Evolutionary conservation across 495 filamentous ascomycete genomes (phyloP).

Genomic region (Penicillium lividum): DNA sequence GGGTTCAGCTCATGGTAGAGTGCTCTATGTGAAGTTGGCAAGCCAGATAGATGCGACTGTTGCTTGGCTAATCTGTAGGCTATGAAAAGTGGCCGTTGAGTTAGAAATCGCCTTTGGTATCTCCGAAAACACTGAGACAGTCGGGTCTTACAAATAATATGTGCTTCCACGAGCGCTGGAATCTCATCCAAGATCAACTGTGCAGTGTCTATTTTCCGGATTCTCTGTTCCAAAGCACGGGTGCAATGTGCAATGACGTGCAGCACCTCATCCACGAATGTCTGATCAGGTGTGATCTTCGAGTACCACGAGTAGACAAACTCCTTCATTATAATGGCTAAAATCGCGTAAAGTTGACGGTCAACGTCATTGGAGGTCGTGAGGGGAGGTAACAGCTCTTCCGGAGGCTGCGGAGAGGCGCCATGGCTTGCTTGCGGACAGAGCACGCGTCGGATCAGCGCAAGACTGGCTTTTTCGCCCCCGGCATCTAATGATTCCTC

Average conservation of each 20-base stretch:
- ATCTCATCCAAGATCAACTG: slow-evolving; percentile 85
- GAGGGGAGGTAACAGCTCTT: slow-evolving; percentile 84
- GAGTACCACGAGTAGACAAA: slow-evolving; percentile 91
- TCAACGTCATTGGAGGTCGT: slow-evolving; percentile 93
- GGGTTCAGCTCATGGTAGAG: slow-evolving; percentile 85
- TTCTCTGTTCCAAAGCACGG: slow-evolving; percentile 77
- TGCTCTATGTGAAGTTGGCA: slow-evolving; percentile 48
- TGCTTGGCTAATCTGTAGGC: slow-evolving; percentile 58
- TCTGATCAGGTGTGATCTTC: slow-evolving; percentile 86
- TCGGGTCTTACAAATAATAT: slow-evolving; percentile 69
- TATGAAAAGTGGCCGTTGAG: slow-evolving; percentile 16
- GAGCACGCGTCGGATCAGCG: slow-evolving; percentile 66
- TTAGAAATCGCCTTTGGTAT: slow-evolving; percentile 12
- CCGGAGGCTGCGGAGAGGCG: slow-evolving; percentile 55
- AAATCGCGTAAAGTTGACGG: slow-evolving; percentile 84
- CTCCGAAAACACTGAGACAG: slow-evolving; percentile 9
- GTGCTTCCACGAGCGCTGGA: slow-evolving; percentile 75
- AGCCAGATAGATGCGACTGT: slow-evolving; percentile 46
- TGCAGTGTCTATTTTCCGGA: slow-evolving; percentile 80
- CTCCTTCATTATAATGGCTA: slow-evolving; percentile 84
- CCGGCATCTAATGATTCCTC: slow-evolving; percentile 39
- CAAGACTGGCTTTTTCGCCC: slow-evolving; percentile 57
- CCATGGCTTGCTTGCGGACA: slow-evolving; percentile 55
- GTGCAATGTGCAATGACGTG: slow-evolving; percentile 89
- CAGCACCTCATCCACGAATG: slow-evolving; percentile 82